Percentiles rank a stretch among this genome's conserved stretches.
phyloP scores from a whole-genome alignment of 2,329 filamentous ascomycete species.

The Colletotrichum costaricense region DNA sequence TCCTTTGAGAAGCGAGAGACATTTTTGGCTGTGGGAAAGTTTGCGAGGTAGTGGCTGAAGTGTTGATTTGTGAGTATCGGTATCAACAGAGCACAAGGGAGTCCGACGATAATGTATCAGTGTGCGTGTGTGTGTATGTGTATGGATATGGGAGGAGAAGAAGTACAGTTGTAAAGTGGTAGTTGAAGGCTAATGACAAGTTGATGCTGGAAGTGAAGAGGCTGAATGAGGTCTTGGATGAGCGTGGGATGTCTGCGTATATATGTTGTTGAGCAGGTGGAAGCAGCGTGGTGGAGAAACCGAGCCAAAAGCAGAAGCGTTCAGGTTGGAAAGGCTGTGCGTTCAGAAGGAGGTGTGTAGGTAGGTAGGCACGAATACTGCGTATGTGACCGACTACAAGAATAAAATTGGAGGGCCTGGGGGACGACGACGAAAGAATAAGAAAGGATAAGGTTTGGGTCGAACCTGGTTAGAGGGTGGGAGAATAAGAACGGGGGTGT shows the following conservation, averaged over 20 bases:
- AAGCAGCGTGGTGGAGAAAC: constrained; percentile 33
- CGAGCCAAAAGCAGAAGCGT: constrained; percentile 11
- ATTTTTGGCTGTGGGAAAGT: neutral
- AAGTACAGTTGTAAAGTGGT: neutral
- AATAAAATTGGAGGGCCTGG: constrained; percentile 30
- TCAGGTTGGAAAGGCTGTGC: constrained; percentile 24
- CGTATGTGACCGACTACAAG: constrained; percentile 18
- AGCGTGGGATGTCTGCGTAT: constrained; percentile 26
- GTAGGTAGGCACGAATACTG: too few relatives aligned
- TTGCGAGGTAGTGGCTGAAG: neutral
- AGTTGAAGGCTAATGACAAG: neutral
- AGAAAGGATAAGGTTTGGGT: constrained; percentile 34
- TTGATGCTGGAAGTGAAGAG: constrained; percentile 5
- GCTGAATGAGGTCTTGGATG: constrained; percentile 7
- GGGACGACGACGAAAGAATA: constrained; percentile 16
- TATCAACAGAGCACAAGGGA: neutral
- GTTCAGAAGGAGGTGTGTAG: constrained; percentile 2
- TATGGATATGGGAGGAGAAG: neutral
- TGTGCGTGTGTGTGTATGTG: neutral
- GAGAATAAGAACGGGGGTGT: constrained; percentile 5
- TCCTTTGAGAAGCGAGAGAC: constrained; percentile 45
- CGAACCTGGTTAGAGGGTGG: constrained; percentile 29
- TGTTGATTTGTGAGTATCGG: neutral
- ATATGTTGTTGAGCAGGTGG: constrained; percentile 33
- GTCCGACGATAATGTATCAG: neutral